These are phyloP conservation scores for Boletus sp. DNA, from an alignment of 1,284 basidiomycete species.

Conservation along the genomic window DNA sequence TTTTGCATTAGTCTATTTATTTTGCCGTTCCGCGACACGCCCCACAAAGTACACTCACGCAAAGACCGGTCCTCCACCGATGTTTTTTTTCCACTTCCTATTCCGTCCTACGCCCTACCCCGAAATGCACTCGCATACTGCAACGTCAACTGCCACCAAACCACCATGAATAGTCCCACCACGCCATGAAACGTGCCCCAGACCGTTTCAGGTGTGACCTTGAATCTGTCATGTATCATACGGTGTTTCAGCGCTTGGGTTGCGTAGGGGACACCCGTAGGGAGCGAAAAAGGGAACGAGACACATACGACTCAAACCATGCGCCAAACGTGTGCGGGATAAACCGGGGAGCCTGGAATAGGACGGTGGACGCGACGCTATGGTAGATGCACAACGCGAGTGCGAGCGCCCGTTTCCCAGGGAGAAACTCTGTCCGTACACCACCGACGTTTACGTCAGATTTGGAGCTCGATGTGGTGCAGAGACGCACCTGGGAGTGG, in stretches of 20 bases:
- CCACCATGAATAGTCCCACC: conserved; percentile 64
- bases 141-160: conserved; percentile 78
- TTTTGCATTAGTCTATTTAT: no score
- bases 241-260: not conserved
- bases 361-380: conserved; percentile 69
- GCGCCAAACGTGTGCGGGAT: conserved; percentile 73
- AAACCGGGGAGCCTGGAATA: conserved; percentile 77
- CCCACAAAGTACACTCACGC: no score
- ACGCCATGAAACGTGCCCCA: conserved; percentile 75
- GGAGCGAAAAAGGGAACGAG: not conserved
- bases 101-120: conserved; percentile 19
- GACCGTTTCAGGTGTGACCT: conserved; percentile 64
- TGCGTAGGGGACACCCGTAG: not conserved
- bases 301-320: conserved; percentile 58
- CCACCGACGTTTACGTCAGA: not conserved
- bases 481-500: conserved; percentile 57
- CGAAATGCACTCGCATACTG: conserved; percentile 52
- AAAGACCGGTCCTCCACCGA: no score
- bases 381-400: conserved; percentile 80
- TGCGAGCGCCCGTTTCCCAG: conserved; percentile 81
- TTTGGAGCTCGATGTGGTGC: not conserved
- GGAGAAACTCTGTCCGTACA: conserved; percentile 67
- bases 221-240: conserved; percentile 44
- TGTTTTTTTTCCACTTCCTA: not conserved
- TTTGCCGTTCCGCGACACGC: not conserved